These are phyloP conservation scores for Nicotiana knightiana DNA, from an alignment of 257 asterid species.

Conservation along the genomic window DNA sequence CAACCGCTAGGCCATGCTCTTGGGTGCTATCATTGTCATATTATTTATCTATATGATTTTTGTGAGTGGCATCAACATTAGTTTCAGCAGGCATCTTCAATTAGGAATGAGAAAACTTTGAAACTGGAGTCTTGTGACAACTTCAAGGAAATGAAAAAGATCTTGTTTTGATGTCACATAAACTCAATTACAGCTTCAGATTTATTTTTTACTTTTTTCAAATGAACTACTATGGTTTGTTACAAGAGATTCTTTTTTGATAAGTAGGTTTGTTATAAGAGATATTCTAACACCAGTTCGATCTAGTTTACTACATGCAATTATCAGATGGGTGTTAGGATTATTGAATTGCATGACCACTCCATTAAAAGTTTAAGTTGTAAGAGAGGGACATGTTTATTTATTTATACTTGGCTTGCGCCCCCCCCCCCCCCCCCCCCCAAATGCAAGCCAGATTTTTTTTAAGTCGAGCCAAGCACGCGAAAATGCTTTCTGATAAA, in stretches of 20 bases:
- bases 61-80: no score
- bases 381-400: no score
- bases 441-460: not conserved
- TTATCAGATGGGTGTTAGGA: not conserved
- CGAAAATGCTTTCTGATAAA: not conserved
- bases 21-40: not conserved
- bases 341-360: not conserved
- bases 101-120: not conserved
- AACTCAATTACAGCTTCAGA: not conserved
- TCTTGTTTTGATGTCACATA: not conserved
- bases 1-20: no score
- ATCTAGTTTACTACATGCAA: not conserved
- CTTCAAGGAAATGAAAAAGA: not conserved
- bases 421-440: no score
- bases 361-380: not conserved
- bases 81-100: no score
- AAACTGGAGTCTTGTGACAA: not conserved
- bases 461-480: not conserved
- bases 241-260: not conserved
- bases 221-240: not conserved
- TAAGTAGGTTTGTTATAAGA: not conserved
- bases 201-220: not conserved
- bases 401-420: not conserved
- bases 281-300: not conserved
- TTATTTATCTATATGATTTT: not conserved